phyloP scores from a whole-genome alignment of 768 basidiomycete species.

The Antrodiella citrinella region DNA sequence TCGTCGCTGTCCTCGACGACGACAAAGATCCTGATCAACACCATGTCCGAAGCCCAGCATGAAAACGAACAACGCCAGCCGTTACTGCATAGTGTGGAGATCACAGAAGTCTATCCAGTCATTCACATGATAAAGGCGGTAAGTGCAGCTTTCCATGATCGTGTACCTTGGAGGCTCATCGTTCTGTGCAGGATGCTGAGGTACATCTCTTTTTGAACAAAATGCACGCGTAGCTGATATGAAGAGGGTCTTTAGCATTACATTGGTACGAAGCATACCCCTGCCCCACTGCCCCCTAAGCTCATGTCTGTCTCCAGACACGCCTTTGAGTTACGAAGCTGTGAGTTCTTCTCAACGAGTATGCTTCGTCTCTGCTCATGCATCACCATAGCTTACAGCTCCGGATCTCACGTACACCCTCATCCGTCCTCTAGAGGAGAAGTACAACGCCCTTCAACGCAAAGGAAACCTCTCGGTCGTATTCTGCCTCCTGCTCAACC shows the following conservation, averaged over 20 bases:
- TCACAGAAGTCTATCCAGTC: constrained; percentile 66
- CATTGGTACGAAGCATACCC: constrained; percentile 62
- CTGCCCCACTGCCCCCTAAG: too few species aligned
- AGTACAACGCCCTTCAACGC: constrained; percentile 68
- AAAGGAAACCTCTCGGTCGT: constrained; percentile 75
- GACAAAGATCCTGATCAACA: too few species aligned
- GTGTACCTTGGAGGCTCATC: constrained; percentile 13
- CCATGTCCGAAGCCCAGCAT: background rate
- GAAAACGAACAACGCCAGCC: constrained; percentile 25
- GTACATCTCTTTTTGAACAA: constrained; percentile 28
- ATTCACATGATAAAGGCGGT: constrained; percentile 72
- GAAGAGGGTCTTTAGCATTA: constrained; percentile 43
- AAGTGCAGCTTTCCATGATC: constrained; percentile 18
- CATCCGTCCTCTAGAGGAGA: constrained; percentile 79
- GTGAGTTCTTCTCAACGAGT: constrained; percentile 32
- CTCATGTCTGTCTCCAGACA: constrained; percentile 46
- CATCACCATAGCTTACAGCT: constrained; percentile 48
- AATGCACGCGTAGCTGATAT: background rate
- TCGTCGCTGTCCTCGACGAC: too few species aligned
- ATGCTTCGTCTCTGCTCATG: background rate
- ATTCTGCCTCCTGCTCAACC: constrained; percentile 84
- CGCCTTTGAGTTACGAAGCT: constrained; percentile 75
- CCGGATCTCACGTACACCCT: constrained; percentile 91
- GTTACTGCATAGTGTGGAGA: constrained; percentile 41
- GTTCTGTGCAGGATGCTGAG: constrained; percentile 45